A percentile compares a stretch with the other conserved stretches of the same genome.
phyloP scores from a whole-genome alignment of 495 filamentous ascomycete species.

The Tetracladium marchalianum region DNA sequence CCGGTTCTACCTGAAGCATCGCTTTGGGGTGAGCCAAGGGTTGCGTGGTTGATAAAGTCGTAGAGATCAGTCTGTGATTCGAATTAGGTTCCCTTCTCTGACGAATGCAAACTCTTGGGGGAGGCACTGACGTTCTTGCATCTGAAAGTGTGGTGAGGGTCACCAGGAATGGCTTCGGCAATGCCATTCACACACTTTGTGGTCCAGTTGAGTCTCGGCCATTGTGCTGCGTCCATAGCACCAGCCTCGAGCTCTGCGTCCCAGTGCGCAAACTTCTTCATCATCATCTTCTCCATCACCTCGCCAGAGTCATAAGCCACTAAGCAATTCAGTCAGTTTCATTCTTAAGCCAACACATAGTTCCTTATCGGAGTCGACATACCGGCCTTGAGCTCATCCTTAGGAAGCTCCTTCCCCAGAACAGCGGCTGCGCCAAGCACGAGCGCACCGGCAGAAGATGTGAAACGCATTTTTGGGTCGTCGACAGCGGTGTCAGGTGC shows the following conservation, averaged over 20 bases:
- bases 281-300: too few relatives aligned
- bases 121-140: conserved; percentile 33
- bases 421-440: too few relatives aligned
- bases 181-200: conserved; percentile 35
- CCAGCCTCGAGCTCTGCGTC: not conserved
- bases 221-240: conserved; percentile 5
- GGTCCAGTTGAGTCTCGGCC: conserved; percentile 16
- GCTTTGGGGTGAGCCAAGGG: conserved; percentile 31
- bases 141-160: conserved; percentile 37
- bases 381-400: too few relatives aligned
- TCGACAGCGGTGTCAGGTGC: too few relatives aligned
- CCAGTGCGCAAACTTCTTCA: not conserved
- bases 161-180: conserved; percentile 29
- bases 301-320: too few relatives aligned
- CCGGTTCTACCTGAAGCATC: conserved; percentile 15
- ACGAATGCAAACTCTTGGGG: too few relatives aligned
- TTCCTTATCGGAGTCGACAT: too few relatives aligned
- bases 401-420: too few relatives aligned
- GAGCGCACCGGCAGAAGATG: too few relatives aligned
- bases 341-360: too few relatives aligned
- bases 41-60: conserved; percentile 41
- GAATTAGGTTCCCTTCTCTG: conserved; percentile 1
- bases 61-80: conserved; percentile 33
- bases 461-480: too few relatives aligned
- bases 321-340: too few relatives aligned